Percentiles rank a stretch among this genome's conserved stretches.
phyloP scores from a whole-genome alignment of 2,329 filamentous ascomycete genomes.

The Clonostachys rosea region DNA sequence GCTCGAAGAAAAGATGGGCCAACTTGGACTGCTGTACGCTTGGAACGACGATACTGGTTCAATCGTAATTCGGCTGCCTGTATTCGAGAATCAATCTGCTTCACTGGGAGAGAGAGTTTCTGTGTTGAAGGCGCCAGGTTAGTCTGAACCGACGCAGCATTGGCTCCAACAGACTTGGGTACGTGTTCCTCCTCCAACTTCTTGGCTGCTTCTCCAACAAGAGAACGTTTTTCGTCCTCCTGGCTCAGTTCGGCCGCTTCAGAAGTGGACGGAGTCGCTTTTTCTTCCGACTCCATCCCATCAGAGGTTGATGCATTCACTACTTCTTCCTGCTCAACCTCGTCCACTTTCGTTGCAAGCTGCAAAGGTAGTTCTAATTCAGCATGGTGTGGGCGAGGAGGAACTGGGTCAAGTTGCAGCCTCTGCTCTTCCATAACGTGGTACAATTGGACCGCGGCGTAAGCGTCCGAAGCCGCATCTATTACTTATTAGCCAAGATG shows the following conservation, averaged over 20 bases:
- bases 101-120: background rate
- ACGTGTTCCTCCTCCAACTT: too few species aligned
- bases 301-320: too few species aligned
- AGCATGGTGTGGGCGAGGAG: conserved; percentile 64
- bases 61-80: conserved; percentile 34
- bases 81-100: conserved; percentile 31
- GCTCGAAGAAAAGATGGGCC: conserved; percentile 39
- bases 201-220: too few species aligned
- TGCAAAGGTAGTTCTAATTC: conserved; percentile 64
- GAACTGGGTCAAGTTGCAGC: conserved; percentile 59
- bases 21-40: conserved; percentile 11
- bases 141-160: too few species aligned
- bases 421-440: conserved; percentile 67
- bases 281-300: too few species aligned
- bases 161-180: too few species aligned
- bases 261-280: too few species aligned
- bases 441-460: conserved; percentile 72
- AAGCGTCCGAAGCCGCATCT: conserved; percentile 81
- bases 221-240: too few species aligned
- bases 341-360: conserved; percentile 24
- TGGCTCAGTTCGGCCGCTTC: too few species aligned
- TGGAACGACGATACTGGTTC: conserved; percentile 25
- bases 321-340: too few species aligned
- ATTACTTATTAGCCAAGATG: background rate
- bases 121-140: too few species aligned